Base-by-base conservation (phyloP, 345 rosid species). In the Gynandropsis gynandra region DNA sequence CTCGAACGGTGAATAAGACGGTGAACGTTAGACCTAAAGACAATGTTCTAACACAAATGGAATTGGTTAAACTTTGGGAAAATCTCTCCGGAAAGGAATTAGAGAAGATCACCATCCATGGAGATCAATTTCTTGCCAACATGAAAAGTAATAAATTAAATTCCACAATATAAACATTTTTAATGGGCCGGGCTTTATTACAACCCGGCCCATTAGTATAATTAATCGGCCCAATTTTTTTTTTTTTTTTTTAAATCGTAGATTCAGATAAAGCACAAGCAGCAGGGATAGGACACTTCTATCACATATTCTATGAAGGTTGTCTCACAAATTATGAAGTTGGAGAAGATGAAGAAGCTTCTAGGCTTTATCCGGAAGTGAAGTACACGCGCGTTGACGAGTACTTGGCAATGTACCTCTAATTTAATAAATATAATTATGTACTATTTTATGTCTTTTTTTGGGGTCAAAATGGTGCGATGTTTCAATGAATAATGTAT, bases 251-350 rank as follows among this genome's bases (percentile, higher is more conserved):
- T n/a, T 19, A 7, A 15, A 15, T 24, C 42, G 70, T 72, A 83
- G 98, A 59, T 1, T 12, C 58, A 79, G 89, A 77, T 47, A 68
- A 69, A 45, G 85, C 75, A 12, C 52, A 17, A 0, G 75, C 79
- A 52, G 96, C 66, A 4, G 98, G 87, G 33, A 33, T 79, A 12
- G 92, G 95, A 18, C 98, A 90, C 64, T 90, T 84, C 65, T 80
- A 76, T 59, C 95, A 90, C 50, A 72, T 90, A 0, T 90, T 68
- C 65, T 90, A 79, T 9, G 93, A 90, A 56, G 95, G 98, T 17
- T 79, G 98, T 50, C 63, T 87, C 15, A 68, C 92, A 8, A 79
- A 89, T 64, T 70, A 84, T 27, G 80, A 87, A 59, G 74, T 82
- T 9, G 78, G 69, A 14, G 74, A 81, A 61, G 80, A 60, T 4